These are phyloP conservation scores for Hypoxylon sp. DNA, from an alignment of 2,329 filamentous ascomycete species.

Conservation along the genomic window DNA sequence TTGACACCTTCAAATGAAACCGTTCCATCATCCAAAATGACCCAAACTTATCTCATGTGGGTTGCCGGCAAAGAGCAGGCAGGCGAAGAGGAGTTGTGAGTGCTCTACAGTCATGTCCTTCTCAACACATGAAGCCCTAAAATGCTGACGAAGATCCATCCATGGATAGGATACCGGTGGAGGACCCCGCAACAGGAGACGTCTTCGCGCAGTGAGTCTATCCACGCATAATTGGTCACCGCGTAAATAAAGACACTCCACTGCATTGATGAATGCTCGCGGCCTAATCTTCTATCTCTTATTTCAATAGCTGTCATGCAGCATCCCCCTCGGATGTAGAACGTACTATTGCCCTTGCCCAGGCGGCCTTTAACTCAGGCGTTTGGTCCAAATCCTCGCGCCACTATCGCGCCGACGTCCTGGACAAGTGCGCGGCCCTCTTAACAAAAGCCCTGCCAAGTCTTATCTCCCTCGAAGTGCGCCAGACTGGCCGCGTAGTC, in stretches of 20 bases:
- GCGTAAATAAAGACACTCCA: background rate
- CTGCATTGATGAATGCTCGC: background rate
- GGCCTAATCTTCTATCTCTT: constrained; percentile 20
- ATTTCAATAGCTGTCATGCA: constrained; percentile 60
- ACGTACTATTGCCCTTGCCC: constrained; percentile 58
- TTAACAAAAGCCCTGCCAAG: constrained; percentile 66
- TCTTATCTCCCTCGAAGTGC: constrained; percentile 75
- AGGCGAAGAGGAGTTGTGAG: constrained; percentile 64
- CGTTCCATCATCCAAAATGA: constrained; percentile 26
- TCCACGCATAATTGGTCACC: background rate
- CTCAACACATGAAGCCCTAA: background rate
- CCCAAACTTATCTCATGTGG: constrained; percentile 56
- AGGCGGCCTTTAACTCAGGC: constrained; percentile 64
- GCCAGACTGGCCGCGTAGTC: constrained; percentile 76
- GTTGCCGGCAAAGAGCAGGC: constrained; percentile 58
- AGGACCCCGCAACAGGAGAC: constrained; percentile 68
- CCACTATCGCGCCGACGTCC: constrained; percentile 71
- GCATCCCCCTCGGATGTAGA: constrained; percentile 63
- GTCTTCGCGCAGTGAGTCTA: constrained; percentile 64
- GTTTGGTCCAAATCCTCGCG: constrained; percentile 70
- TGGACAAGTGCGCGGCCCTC: constrained; percentile 71
- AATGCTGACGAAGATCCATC: constrained; percentile 21
- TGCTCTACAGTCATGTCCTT: constrained; percentile 33
- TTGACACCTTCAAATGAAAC: background rate
- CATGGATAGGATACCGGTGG: constrained; percentile 62